phyloP scores from a whole-genome alignment of 768 basidiomycete species.

The Phlebiopsis gigantea region DNA sequence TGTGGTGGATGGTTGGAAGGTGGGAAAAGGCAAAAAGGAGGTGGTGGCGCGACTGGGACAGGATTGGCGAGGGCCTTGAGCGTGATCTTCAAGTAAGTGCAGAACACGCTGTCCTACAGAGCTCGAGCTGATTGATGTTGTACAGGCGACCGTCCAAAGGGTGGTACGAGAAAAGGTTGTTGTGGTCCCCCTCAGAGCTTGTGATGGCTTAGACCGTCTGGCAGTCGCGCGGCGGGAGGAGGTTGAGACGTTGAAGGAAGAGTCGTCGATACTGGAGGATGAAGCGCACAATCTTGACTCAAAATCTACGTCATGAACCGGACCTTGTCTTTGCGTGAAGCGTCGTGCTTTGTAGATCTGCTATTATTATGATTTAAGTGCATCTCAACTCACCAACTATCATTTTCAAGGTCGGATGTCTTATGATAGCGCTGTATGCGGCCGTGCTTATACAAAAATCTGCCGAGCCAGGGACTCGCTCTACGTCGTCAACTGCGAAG shows the following conservation, averaged over 20 bases:
- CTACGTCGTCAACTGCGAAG: neutral
- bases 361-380: neutral
- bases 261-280: conserved; percentile 35
- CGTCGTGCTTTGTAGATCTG: neutral
- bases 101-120: conserved; percentile 4
- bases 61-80: conserved; percentile 57
- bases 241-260: conserved; percentile 37
- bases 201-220: conserved; percentile 37
- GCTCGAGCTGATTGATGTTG: neutral
- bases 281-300: neutral
- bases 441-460: no score
- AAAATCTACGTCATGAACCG: neutral
- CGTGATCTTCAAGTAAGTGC: conserved; percentile 58
- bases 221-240: conserved; percentile 39
- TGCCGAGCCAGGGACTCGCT: no score
- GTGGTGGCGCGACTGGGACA: conserved; percentile 66
- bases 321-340: neutral
- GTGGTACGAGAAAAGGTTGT: conserved; percentile 48
- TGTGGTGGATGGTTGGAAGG: conserved; percentile 58
- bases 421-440: neutral
- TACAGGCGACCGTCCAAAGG: conserved; percentile 41
- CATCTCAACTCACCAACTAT: neutral
- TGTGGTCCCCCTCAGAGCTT: conserved; percentile 45
- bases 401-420: neutral
- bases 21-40: conserved; percentile 65